These are phyloP conservation scores for Aphanomyces invadans DNA, from an alignment of 352 stramenopile genomes.

Conservation along the genomic window DNA sequence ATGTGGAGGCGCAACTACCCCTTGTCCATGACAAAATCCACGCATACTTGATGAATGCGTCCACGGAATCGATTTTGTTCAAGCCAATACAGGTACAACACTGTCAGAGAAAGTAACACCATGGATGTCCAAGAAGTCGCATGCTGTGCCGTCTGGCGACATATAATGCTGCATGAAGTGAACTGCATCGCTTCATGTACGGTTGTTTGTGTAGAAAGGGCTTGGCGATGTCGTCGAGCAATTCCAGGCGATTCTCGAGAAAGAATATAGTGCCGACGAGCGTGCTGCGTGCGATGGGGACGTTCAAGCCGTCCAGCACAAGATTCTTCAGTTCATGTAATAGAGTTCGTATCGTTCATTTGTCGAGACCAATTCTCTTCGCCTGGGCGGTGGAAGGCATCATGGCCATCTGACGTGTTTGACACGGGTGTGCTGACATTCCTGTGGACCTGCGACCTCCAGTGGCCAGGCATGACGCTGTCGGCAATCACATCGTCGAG, in stretches of 20 bases:
- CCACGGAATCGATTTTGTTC: constrained; percentile 75
- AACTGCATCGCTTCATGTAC: not conserved
- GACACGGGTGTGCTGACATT: too few relatives aligned
- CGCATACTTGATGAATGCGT: constrained; percentile 68
- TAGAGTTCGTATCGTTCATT: too few relatives aligned
- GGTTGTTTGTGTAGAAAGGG: constrained; percentile 38
- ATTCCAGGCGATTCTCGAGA: constrained; percentile 29
- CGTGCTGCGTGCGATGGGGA: constrained; percentile 1
- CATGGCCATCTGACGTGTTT: too few relatives aligned
- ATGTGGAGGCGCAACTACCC: constrained; percentile 38
- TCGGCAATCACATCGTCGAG: too few relatives aligned
- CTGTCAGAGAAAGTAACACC: too few relatives aligned
- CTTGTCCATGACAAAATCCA: constrained; percentile 51
- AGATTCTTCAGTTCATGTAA: not conserved
- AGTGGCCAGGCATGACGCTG: too few relatives aligned
- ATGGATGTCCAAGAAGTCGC: too few relatives aligned
- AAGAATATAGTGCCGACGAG: not conserved
- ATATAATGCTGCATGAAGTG: too few relatives aligned
- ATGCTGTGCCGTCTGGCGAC: not conserved
- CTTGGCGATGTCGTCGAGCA: constrained; percentile 56
- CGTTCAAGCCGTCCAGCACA: constrained; percentile 1
- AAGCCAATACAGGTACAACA: constrained; percentile 78
- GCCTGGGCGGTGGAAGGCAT: too few relatives aligned
- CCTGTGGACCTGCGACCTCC: too few relatives aligned
- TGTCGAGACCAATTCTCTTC: too few relatives aligned